phyloP scores from a whole-genome alignment of 2,329 filamentous ascomycete genomes.

The Rhinocladiella mackenziei region DNA sequence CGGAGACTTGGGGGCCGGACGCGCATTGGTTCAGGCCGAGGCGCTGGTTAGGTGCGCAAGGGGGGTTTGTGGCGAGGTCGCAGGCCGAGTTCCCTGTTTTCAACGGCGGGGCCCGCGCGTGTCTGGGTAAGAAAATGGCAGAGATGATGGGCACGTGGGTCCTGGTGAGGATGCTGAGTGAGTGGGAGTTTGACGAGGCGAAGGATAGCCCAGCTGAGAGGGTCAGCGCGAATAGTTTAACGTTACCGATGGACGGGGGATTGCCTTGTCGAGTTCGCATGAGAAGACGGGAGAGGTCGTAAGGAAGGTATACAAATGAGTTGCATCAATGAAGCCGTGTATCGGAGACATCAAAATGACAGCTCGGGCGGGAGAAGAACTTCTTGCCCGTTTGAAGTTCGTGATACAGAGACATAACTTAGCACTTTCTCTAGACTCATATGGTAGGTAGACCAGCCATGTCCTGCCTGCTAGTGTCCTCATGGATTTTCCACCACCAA shows the following conservation, averaged over 20 bases:
- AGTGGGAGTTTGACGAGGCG: conserved; percentile 49
- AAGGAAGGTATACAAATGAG: neutral
- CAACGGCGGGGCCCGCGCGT: conserved; percentile 59
- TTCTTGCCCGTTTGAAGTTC: no score
- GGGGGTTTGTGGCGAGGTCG: conserved; percentile 41
- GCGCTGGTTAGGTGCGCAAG: conserved; percentile 46
- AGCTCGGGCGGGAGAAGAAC: no score
- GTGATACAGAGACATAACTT: no score
- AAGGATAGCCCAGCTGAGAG: conserved; percentile 38
- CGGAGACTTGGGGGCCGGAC: conserved; percentile 54
- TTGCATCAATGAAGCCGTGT: no score
- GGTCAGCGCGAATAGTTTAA: conserved; percentile 58
- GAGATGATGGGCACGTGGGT: conserved; percentile 57
- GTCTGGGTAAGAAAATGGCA: conserved; percentile 63
- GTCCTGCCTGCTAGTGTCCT: no score
- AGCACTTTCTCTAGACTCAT: no score
- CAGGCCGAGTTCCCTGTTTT: conserved; percentile 61
- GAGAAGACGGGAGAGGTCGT: conserved; percentile 1
- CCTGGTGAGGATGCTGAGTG: conserved; percentile 47
- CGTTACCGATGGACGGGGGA: conserved; percentile 61
- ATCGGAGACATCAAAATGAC: no score
- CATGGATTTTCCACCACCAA: no score
- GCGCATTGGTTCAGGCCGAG: conserved; percentile 55
- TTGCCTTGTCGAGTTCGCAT: conserved; percentile 41
- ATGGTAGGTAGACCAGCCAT: no score